Evolutionary conservation across 176 grass and related monocot genomes (phyloP), one percentile per base, ranked within the genome.

Genomic region (Puya raimondii): DNA sequence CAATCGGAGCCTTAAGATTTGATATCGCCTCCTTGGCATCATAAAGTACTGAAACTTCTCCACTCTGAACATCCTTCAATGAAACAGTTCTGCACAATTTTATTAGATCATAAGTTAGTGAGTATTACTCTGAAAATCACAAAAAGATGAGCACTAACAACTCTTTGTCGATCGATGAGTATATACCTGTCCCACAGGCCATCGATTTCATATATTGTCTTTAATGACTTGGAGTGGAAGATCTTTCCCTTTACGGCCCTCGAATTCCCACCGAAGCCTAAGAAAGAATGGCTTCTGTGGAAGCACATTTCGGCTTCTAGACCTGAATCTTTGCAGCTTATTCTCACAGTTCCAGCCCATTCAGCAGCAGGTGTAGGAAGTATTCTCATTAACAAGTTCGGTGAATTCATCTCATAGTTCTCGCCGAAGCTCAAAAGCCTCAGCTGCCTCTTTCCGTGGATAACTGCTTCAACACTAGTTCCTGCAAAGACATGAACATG

Each of bases 181-280:
- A 72, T 13, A 63, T 64, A 81, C 83, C 61, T 70, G 15, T 99
- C 94, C 94, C 94, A 99, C 1, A 83, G 76, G 3, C 94, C 94
- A 2, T 85, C 71, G 10, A 99, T 88, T 83, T 90, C 87, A n/a
- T 72, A 83, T 51, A 91, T 13, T 0, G 74, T 68, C 13, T 75
- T 85, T 0, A 23, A 1, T 3, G 79, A 57, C 0, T 26, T 29
- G 0, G 89, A 83, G 13, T 53, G 48, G 15, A 76, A 77, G 10
- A 99, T 74, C 50, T 71, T 90, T 2, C 94, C 89, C 61, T 70
- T 86, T 0, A 99, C 66, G 20, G 83, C 87, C 7, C 87, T 64
- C 0, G 77, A 63, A 48, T 87, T 88, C 8, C 93, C 93, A 11
- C 94, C 87, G 5, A 99, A 70, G 0, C 94, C 94, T 23, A 90